Percentiles rank a stretch among this genome's conserved stretches.
phyloP scores from a whole-genome alignment of 345 rosid genomes.

The Toxicodendron radicans region DNA sequence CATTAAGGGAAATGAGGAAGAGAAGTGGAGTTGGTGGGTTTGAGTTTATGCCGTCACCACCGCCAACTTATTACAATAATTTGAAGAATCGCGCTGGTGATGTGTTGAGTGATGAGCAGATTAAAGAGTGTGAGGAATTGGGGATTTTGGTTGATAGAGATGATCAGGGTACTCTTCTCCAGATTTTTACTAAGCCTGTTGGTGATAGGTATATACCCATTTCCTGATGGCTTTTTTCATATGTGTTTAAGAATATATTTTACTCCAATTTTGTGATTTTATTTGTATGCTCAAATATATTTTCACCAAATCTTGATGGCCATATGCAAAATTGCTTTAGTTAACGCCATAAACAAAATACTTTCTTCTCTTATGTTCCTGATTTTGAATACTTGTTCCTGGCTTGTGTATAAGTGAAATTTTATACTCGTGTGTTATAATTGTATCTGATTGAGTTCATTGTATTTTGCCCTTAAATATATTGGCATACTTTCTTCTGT shows the following conservation, averaged over 20 bases:
- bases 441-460: not conserved
- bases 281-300: not conserved
- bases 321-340: too few species aligned
- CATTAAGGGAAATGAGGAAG: constrained; percentile 81
- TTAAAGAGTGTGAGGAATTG: constrained; percentile 80
- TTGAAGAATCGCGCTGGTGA: constrained; percentile 74
- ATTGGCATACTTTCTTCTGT: not conserved
- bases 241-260: not conserved
- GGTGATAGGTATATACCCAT: constrained; percentile 65
- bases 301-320: too few species aligned
- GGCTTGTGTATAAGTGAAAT: too few species aligned
- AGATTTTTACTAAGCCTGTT: constrained; percentile 92
- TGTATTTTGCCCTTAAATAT: not conserved
- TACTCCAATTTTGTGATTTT: not conserved
- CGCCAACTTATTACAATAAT: constrained; percentile 76
- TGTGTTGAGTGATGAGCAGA: constrained; percentile 74
- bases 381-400: too few species aligned
- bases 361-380: too few species aligned
- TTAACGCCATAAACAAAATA: too few species aligned
- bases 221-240: not conserved
- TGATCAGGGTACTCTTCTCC: constrained; percentile 94
- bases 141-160: constrained; percentile 93
- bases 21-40: constrained; percentile 81
- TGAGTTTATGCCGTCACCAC: constrained; percentile 96
- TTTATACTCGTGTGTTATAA: too few species aligned